These are phyloP conservation scores for Penicillium sp. DNA, from an alignment of 2,329 filamentous ascomycete species.

Conservation along the genomic window DNA sequence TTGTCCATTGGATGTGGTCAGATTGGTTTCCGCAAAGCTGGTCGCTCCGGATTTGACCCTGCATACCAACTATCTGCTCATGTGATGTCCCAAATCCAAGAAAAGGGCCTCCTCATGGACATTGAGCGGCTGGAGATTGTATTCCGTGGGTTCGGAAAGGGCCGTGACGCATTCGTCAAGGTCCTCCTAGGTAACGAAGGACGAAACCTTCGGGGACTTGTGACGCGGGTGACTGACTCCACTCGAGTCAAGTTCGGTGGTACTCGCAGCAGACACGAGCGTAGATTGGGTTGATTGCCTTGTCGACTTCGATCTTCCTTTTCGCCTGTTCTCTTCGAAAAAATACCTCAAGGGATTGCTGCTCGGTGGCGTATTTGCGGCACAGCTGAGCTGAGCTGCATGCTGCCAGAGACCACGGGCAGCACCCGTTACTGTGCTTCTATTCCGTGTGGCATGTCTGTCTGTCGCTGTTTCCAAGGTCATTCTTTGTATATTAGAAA, in stretches of 20 bases:
- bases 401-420: constrained; percentile 1
- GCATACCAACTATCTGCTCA: constrained; percentile 87
- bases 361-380: constrained; percentile 2
- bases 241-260: constrained; percentile 96
- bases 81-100: constrained; percentile 79
- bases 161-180: constrained; percentile 87
- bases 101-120: constrained; percentile 73
- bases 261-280: constrained; percentile 79
- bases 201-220: constrained; percentile 69
- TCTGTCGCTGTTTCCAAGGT: constrained; percentile 8
- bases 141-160: constrained; percentile 80
- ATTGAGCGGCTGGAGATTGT: constrained; percentile 79
- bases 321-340: not conserved
- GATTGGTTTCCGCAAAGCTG: constrained; percentile 84
- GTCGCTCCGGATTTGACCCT: constrained; percentile 82
- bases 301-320: not conserved
- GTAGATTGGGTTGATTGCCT: constrained; percentile 67
- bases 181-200: constrained; percentile 86
- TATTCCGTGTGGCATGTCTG: constrained; percentile 10
- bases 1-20: constrained; percentile 82
- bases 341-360: not conserved
- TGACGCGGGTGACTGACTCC: constrained; percentile 78
- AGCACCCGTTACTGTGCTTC: constrained; percentile 1
- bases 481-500: constrained; percentile 26
- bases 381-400: constrained; percentile 1